Base-by-base conservation (phyloP, 2,329 filamentous ascomycete genomes). In the Hypoxylon sp. region DNA sequence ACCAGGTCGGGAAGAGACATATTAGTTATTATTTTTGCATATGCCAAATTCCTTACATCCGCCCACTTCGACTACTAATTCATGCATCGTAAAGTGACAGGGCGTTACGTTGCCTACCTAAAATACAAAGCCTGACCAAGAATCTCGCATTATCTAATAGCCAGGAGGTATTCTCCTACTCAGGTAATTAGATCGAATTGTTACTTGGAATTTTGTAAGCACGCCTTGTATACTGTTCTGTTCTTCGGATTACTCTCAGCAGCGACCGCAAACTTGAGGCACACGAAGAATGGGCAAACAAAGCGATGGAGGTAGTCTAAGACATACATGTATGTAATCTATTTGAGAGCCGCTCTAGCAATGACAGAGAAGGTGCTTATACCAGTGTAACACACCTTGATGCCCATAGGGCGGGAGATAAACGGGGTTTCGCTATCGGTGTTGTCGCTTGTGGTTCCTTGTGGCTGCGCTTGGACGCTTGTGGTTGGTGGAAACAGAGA, bases 341-440 rank as follows among this genome's bases (percentile, higher is more conserved):
- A 56, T 51, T 30, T 10, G 21, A 57, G 23, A 53, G 36, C 28
- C 23, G 23, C 45, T 53, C 58, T 61, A 63, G 41, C 13, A 21
- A 63, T 21, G 53, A 60, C 52, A 60, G 56, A 69, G 67, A 65
- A 68, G 58, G 64, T 65, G 61, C 50, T 50, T 67, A 57, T 65
- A 53, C 48, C 50, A 34, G 34, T 70, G 61, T 30, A 67, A 68
- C 68, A 65, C 65, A 65, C 65, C 65, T 60, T 58, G 25, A 63
- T 46, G 25, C 30, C 38, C 34, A 48, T 52, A 63, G 61, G 59
- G 65, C 61, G 51, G 61, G 61, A 65, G 64, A 69, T 63, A 60
- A 52, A 55, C 56, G 63, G 60, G 60, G 63, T 60, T 57, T 57
- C 53, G 55, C 66, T 61, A 67, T 67, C 67, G 59, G 60, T 41